Conservation (phyloP, 768 basidiomycete species). For the Gloeostereum incarnatum region DNA sequence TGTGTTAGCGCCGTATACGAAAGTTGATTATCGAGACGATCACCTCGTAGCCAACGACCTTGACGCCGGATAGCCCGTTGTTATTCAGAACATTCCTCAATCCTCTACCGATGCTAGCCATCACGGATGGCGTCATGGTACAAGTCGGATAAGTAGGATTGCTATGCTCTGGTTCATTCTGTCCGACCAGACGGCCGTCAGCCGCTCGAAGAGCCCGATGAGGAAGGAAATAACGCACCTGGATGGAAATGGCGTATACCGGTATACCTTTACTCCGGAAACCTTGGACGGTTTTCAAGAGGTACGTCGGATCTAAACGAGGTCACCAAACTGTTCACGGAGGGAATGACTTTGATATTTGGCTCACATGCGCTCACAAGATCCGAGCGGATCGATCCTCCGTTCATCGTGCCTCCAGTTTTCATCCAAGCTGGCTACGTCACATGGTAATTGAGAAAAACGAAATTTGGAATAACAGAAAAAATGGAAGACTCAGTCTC, state of each 20-base stretch:
- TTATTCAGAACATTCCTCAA: slow-evolving; percentile 35
- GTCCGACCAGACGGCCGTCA: neutral
- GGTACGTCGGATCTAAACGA: slow-evolving; percentile 35
- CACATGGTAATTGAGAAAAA: too few species aligned
- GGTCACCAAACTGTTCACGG: neutral
- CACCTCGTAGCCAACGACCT: slow-evolving; percentile 38
- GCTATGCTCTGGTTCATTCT: slow-evolving; percentile 14
- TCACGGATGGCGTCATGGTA: slow-evolving; percentile 24
- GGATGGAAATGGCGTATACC: slow-evolving; percentile 32
- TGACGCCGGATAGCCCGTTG: slow-evolving; percentile 30
- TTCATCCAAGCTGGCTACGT: slow-evolving; percentile 49
- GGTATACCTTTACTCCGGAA: slow-evolving; percentile 31
- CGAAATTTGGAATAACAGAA: neutral
- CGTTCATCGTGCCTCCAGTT: slow-evolving; percentile 30
- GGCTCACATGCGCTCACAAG: slow-evolving; percentile 26
- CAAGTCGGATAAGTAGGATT: slow-evolving; percentile 34
- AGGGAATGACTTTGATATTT: neutral
- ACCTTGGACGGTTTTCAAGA: slow-evolving; percentile 39
- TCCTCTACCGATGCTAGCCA: slow-evolving; percentile 31
- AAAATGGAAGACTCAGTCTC: neutral
- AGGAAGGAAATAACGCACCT: neutral
- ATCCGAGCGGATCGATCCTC: slow-evolving; percentile 27
- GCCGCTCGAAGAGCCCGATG: neutral
- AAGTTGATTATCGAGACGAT: neutral
- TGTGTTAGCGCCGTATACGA: neutral